Base-by-base conservation (phyloP, 345 rosid genomes). In the Aquilaria malaccensis region DNA sequence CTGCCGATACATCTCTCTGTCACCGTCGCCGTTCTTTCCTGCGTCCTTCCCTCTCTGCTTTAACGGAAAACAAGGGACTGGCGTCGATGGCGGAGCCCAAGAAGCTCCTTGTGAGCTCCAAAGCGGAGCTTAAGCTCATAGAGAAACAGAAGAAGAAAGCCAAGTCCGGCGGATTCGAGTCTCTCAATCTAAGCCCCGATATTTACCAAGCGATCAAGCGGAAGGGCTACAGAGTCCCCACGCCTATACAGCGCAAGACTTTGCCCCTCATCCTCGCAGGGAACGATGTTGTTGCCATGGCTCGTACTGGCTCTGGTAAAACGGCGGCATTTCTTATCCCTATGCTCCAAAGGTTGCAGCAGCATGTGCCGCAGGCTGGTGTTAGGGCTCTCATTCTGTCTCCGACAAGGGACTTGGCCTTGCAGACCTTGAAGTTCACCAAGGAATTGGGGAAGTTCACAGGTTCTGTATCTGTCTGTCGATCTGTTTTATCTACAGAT, bases 271-370 rank as follows among this genome's bases (percentile, higher is more conserved):
- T 90, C 55, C 96, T 94, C 67, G 72, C 95, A 46, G 99, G 99
- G n/a, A 65, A 65, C 60, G 99, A 94, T 10, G 95, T 90, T 63
- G 99, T 94, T 9, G 97, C 99, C 61, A 94, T 94, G 99, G 96
- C 99, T 4, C 84, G 99, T 22, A 94, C 99, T 1, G 99, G 99
- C 54, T 94, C 99, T 2, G 99, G 99, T 0, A 94, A 94, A 68
- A 94, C 97, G 13, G 97, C 97, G 0, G 99, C 97, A 11, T 94
- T 94, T 69, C 77, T 94, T 11, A 71, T 94, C 10, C 99, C 99
- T 6, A 90, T 94, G 99, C 79, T 94, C 11, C 87, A 94, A 86
- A 83, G 70, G 78, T 80, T 94, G 43, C 79, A 82, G 64, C 84
- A 83, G 76, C 99, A 90, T 58, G 74, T 78, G 6, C 81, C 96